Conservation (phyloP, 306 rosid species). For the Lathyrus sativus region DNA sequence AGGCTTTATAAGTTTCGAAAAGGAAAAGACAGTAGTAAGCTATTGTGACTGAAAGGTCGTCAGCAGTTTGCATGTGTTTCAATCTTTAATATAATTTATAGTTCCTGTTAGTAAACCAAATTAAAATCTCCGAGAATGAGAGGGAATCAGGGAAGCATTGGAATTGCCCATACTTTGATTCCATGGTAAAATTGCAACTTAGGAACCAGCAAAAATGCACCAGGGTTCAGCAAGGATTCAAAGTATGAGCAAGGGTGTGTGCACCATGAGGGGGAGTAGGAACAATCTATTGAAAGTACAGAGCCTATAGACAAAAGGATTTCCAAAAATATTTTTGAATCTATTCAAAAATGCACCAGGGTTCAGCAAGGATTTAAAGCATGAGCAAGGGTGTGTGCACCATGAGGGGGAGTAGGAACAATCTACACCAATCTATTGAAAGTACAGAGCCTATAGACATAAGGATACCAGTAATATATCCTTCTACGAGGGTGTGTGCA, state of each 20-base stretch:
- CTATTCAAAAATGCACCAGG: slow-evolving; percentile 1
- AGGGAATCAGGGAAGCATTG: slow-evolving; percentile 12
- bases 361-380: slow-evolving; percentile 16
- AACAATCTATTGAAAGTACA: too few species aligned
- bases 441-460: slow-evolving; percentile 5
- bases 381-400: too few species aligned
- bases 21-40: background rate
- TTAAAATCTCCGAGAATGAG: background rate
- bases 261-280: too few species aligned
- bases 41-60: background rate
- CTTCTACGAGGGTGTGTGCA: background rate
- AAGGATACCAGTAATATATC: background rate
- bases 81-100: background rate
- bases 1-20: background rate
- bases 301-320: background rate
- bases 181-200: slow-evolving; percentile 6
- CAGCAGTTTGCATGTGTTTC: slow-evolving; percentile 2
- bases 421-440: slow-evolving; percentile 8
- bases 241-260: too few species aligned
- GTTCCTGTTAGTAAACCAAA: background rate
- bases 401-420: too few species aligned
- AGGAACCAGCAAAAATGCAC: slow-evolving; percentile 2
- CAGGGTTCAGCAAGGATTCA: slow-evolving; percentile 24
- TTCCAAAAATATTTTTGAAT: too few species aligned
- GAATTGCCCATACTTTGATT: slow-evolving; percentile 11